Evolutionary conservation across 1,284 basidiomycete species (phyloP), one percentile per base, ranked within the genome.

Genomic region (Pascua sp.): DNA sequence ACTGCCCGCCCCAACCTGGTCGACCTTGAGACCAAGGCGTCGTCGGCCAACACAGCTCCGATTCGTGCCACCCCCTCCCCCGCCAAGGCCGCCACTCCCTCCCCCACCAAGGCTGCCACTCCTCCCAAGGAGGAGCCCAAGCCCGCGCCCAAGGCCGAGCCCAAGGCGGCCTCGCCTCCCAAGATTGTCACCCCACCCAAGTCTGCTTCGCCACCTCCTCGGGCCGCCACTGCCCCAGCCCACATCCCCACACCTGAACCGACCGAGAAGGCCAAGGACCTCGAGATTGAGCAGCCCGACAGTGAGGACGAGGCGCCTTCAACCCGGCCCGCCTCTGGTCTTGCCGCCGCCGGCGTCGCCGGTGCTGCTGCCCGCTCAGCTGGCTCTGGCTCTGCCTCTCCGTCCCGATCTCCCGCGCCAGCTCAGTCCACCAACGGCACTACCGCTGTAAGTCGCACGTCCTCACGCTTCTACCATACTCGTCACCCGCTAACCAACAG

Each of bases 1-100:
- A 82, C 81, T 4, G 84, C 85, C 2, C 77, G 85, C 13, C 83
- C 86, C 17, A 92, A 93, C 64, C 80, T 83, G 18, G 67, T 84
- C 59, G 77, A 81, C 62, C 71, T 84, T 49, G 80, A 82, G 56
- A 80, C 78, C 1, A 66, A 68, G 40, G 67, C 73, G 0, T 56
- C 78, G 5, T 69, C 71, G 38, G 72, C 77, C 5, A 67, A 73
- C 12, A 69, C 76, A 7, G 70, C 77, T 2, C 76, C 80, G 0
- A 68, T 77, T 5, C 62, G 73, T 2, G 57, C 79, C 0, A 64
- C 78, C 13, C 62, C 78, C 5, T 48, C 59, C 16, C 39, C 43
- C 9, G 49, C 56, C 15, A 49, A 57, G 54, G 44, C 36, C 11
- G 42, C 48, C 32, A 56, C 57, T 7, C 51, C 78, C 5, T 48